phyloP scores from a whole-genome alignment of 257 asterid species.

The Leptodermis oblonga region DNA sequence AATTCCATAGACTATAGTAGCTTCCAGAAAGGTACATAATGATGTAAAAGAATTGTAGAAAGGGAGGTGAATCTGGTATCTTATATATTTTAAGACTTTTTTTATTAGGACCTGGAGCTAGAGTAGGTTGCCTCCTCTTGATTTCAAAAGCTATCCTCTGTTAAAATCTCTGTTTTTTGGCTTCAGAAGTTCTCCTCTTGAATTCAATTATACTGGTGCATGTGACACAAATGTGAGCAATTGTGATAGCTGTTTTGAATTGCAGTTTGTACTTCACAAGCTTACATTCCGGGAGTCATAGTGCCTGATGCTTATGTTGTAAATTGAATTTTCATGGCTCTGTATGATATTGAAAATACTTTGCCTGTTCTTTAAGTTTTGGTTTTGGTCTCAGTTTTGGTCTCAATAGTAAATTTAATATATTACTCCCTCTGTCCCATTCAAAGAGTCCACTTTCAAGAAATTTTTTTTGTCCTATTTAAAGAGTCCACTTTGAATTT shows the following conservation, averaged over 20 bases:
- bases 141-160: too few species aligned
- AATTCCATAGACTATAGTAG: not conserved
- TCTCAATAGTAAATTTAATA: too few species aligned
- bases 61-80: not conserved
- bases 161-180: not conserved
- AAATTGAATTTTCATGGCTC: not conserved
- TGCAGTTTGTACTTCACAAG: not conserved
- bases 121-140: not conserved
- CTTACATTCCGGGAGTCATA: not conserved
- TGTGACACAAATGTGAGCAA: too few species aligned
- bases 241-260: not conserved
- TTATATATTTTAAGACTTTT: not conserved
- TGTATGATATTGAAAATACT: not conserved
- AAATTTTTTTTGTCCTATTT: too few species aligned
- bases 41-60: not conserved
- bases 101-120: not conserved
- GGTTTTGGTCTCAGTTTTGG: too few species aligned
- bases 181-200: not conserved
- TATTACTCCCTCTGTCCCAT: too few species aligned
- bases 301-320: not conserved
- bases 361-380: too few species aligned
- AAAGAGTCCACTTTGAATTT: too few species aligned
- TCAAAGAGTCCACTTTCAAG: too few species aligned
- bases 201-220: not conserved
- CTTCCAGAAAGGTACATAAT: not conserved